Percentiles rank a stretch among this genome's conserved stretches.
phyloP scores from a whole-genome alignment of 352 stramenopile genomes.

The Pythium dissimile region DNA sequence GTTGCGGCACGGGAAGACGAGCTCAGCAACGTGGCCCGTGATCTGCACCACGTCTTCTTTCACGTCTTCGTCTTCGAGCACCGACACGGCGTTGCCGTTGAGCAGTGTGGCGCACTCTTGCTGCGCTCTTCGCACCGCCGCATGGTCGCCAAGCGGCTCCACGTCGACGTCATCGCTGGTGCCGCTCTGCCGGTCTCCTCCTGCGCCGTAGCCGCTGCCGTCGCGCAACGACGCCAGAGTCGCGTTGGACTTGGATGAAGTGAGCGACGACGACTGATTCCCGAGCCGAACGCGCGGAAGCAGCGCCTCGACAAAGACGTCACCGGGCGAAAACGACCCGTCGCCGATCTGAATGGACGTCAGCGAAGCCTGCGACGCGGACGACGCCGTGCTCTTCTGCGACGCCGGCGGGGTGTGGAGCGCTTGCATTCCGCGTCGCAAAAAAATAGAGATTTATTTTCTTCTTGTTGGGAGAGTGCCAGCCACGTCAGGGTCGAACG shows the following conservation, averaged over 20 bases:
- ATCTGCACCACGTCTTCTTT: constrained; percentile 81
- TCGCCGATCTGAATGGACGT: constrained; percentile 52
- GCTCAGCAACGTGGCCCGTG: constrained; percentile 55
- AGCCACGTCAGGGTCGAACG: too few species aligned
- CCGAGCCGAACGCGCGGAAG: constrained; percentile 30
- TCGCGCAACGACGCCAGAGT: background rate
- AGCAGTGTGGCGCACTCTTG: constrained; percentile 56
- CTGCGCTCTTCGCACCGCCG: constrained; percentile 47
- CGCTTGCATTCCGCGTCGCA: background rate
- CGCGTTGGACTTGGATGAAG: background rate
- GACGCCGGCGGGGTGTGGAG: background rate
- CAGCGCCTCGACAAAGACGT: constrained; percentile 56
- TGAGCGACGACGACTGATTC: background rate
- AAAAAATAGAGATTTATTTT: too few species aligned
- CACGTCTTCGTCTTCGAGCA: constrained; percentile 72
- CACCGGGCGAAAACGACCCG: constrained; percentile 49
- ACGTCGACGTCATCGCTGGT: constrained; percentile 22
- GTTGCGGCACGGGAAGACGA: constrained; percentile 62
- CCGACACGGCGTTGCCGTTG: constrained; percentile 60
- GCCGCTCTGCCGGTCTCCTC: too few species aligned
- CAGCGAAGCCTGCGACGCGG: constrained; percentile 14
- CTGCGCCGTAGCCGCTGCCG: constrained; percentile 7
- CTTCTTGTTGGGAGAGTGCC: too few species aligned
- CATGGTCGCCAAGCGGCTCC: constrained; percentile 45
- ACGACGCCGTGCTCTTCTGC: background rate